These are phyloP conservation scores for Candida michaelii DNA, from an alignment of 805 yeast genomes.

Conservation along the genomic window DNA sequence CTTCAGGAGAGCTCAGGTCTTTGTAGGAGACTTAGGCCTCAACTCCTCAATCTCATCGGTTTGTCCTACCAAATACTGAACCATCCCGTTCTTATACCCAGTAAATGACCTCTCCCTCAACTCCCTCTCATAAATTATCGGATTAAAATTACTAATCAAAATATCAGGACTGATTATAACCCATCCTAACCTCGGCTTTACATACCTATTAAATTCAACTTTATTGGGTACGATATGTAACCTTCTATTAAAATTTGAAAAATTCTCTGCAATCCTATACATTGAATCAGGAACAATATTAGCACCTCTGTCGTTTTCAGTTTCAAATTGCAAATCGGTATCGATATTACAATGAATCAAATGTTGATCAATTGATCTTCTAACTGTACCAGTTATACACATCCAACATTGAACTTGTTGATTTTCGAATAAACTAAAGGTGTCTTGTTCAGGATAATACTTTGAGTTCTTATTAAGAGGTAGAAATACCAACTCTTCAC, in stretches of 20 bases:
- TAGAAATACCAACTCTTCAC: constrained; percentile 84
- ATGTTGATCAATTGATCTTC: constrained; percentile 80
- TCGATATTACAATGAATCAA: constrained; percentile 90
- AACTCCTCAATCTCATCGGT: constrained; percentile 72
- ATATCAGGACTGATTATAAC: constrained; percentile 85
- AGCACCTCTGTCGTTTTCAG: constrained; percentile 9
- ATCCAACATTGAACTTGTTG: constrained; percentile 97
- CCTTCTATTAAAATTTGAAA: constrained; percentile 77
- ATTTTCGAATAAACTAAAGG: constrained; percentile 50
- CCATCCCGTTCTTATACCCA: constrained; percentile 37
- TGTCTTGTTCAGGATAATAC: constrained; percentile 58
- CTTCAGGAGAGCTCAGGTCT: neutral
- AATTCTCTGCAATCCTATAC: constrained; percentile 84
- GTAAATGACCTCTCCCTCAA: constrained; percentile 31
- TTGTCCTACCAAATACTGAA: constrained; percentile 57
- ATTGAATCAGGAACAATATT: constrained; percentile 62
- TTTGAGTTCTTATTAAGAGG: constrained; percentile 67
- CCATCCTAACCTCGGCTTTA: constrained; percentile 83
- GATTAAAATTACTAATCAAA: constrained; percentile 63
- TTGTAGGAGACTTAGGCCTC: constrained; percentile 80
- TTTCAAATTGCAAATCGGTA: constrained; percentile 79
- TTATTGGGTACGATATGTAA: constrained; percentile 80
- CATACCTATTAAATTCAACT: constrained; percentile 63
- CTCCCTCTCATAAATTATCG: constrained; percentile 30
- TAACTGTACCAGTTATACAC: constrained; percentile 94